Conservation (phyloP, 2,329 filamentous ascomycete species). For the Plectosphaerella plurivora region DNA sequence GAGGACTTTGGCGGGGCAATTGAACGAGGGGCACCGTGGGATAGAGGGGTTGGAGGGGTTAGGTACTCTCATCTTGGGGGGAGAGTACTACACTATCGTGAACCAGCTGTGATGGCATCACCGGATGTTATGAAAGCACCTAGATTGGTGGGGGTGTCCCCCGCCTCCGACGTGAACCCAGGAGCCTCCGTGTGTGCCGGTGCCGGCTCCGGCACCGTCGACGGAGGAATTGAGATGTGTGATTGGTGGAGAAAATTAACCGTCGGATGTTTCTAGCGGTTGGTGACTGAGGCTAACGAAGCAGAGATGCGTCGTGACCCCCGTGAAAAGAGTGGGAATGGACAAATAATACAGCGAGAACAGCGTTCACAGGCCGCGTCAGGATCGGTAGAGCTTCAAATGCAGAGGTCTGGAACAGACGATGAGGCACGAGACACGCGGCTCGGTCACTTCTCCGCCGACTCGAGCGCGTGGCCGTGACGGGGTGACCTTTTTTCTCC, state of each 20-base stretch:
- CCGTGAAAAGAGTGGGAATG: neutral
- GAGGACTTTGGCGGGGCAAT: slow-evolving; percentile 1
- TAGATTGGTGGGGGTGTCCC: too few relatives aligned
- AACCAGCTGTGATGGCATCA: too few relatives aligned
- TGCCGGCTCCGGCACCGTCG: slow-evolving; percentile 5
- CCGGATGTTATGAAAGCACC: too few relatives aligned
- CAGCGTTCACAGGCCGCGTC: neutral
- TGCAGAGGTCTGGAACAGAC: too few relatives aligned
- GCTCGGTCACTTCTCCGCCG: too few relatives aligned
- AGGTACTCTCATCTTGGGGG: too few relatives aligned
- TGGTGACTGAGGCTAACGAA: neutral
- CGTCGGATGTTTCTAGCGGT: neutral
- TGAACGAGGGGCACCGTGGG: slow-evolving; percentile 2
- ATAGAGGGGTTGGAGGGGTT: slow-evolving; percentile 10
- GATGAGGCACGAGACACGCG: too few relatives aligned
- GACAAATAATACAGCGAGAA: neutral
- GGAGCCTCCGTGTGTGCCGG: neutral
- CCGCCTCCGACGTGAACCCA: neutral
- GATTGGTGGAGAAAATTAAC: slow-evolving; percentile 26
- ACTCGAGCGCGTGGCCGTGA: too few relatives aligned
- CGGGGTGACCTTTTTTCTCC: too few relatives aligned
- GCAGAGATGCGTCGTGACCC: too few relatives aligned
- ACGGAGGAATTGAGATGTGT: slow-evolving; percentile 6
- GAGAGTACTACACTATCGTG: too few relatives aligned
- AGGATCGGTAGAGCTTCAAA: too few relatives aligned